Conservation (phyloP, 2,329 filamentous ascomycete species). For the Talaromyces islandicus region DNA sequence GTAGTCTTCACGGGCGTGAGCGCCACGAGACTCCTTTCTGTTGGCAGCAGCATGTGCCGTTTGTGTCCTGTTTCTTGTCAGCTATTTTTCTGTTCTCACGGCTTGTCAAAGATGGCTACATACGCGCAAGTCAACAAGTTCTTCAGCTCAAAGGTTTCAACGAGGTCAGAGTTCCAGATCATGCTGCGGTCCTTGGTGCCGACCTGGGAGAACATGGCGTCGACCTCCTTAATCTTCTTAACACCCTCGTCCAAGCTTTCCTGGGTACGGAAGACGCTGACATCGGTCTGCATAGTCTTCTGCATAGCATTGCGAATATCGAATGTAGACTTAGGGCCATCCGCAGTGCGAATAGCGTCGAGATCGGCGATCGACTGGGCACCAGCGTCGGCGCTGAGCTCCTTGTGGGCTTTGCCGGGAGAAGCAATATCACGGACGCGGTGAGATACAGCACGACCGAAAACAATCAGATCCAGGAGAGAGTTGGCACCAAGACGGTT, state of each 20-base stretch:
- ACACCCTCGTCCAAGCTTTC: conserved; percentile 92
- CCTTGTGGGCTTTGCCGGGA: conserved; percentile 73
- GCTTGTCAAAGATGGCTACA: conserved; percentile 37
- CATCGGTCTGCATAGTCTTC: conserved; percentile 96
- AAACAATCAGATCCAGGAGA: conserved; percentile 93
- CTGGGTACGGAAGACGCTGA: conserved; percentile 93
- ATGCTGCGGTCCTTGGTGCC: conserved; percentile 98
- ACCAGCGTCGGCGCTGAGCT: conserved; percentile 77
- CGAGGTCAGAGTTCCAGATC: conserved; percentile 99
- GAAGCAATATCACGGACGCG: conserved; percentile 92
- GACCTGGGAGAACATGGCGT: conserved; percentile 71
- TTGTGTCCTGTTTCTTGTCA: conserved; percentile 58
- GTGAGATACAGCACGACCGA: conserved; percentile 94
- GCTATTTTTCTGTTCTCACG: neutral
- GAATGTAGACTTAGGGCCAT: conserved; percentile 79
- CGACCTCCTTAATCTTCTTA: conserved; percentile 76
- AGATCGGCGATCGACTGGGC: conserved; percentile 80
- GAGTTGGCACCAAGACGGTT: conserved; percentile 98
- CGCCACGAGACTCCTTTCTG: conserved; percentile 94
- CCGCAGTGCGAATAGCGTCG: conserved; percentile 76
- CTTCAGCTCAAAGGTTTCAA: conserved; percentile 90
- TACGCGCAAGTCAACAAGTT: conserved; percentile 96
- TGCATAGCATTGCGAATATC: conserved; percentile 92
- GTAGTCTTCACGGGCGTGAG: conserved; percentile 94
- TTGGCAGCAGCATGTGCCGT: conserved; percentile 85